Conservation (phyloP, 2,329 filamentous ascomycete genomes). For the Emergomyces pasteurianus region DNA sequence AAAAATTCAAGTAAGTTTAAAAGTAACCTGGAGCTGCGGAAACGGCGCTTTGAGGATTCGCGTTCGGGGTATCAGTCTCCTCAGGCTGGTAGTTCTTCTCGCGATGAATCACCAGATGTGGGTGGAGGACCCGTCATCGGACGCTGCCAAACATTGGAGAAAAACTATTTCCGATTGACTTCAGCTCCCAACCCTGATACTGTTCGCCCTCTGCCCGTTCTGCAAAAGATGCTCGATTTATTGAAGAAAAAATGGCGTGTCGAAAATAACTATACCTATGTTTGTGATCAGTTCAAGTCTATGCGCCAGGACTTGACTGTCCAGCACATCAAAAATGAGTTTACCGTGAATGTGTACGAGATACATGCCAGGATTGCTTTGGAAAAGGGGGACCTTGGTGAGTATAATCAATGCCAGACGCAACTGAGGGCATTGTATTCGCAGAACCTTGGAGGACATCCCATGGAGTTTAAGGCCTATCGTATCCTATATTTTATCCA, state of each 20-base stretch:
- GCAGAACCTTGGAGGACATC: slow-evolving; percentile 74
- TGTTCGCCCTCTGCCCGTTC: slow-evolving; percentile 69
- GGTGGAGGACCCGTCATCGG: slow-evolving; percentile 64
- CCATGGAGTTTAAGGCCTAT: slow-evolving; percentile 96
- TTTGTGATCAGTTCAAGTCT: slow-evolving; percentile 98
- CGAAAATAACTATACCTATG: slow-evolving; percentile 91
- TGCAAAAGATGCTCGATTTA: slow-evolving; percentile 74
- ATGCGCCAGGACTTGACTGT: slow-evolving; percentile 96
- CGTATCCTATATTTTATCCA: slow-evolving; percentile 99
- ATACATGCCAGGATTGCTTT: slow-evolving; percentile 94
- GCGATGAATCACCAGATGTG: slow-evolving; percentile 37
- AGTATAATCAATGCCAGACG: slow-evolving; percentile 99
- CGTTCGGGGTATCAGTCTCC: slow-evolving; percentile 31
- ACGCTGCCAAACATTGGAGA: slow-evolving; percentile 73
- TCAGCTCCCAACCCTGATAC: slow-evolving; percentile 76
- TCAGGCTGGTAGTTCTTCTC: slow-evolving; percentile 23
- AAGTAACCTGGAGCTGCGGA: slow-evolving; percentile 75
- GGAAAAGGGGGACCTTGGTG: slow-evolving; percentile 98
- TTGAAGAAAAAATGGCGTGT: slow-evolving; percentile 90
- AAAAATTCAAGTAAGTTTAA: slow-evolving; percentile 74
- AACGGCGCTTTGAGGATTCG: slow-evolving; percentile 64
- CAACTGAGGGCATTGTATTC: slow-evolving; percentile 87
- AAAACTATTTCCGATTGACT: slow-evolving; percentile 88
- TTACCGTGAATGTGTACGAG: slow-evolving; percentile 93
- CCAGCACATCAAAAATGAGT: slow-evolving; percentile 91